Evolutionary conservation across 805 yeast species (phyloP).

Genomic region (Starmerella roubikii): DNA sequence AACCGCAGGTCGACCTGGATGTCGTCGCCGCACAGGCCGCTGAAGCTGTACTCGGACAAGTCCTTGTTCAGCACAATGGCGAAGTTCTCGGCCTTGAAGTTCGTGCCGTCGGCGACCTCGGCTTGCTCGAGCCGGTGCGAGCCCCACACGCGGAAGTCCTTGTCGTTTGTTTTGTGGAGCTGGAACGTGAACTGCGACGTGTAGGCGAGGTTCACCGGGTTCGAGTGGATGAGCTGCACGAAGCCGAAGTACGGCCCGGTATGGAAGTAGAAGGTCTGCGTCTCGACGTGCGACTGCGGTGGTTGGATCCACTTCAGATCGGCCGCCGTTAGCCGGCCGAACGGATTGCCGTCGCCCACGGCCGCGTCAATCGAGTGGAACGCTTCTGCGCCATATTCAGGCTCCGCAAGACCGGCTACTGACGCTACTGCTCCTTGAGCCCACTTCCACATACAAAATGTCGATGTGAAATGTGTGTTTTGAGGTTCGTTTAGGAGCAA

Average conservation of each 20-base stretch:
- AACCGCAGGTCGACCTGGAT: slow-evolving; percentile 58
- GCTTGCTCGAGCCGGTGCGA: slow-evolving; percentile 79
- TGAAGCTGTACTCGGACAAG: slow-evolving; percentile 36
- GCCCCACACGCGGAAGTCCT: slow-evolving; percentile 61
- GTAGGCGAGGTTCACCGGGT: slow-evolving; percentile 65
- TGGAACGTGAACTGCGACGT: slow-evolving; percentile 91
- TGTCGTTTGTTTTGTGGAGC: slow-evolving; percentile 41
- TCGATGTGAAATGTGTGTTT: no score
- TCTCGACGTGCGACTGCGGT: slow-evolving; percentile 78
- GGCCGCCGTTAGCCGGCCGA: slow-evolving; percentile 40
- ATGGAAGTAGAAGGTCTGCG: slow-evolving; percentile 82
- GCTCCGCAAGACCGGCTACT: slow-evolving; percentile 94
- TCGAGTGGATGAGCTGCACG: slow-evolving; percentile 90
- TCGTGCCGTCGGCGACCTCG: slow-evolving; percentile 42
- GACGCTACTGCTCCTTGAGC: slow-evolving; percentile 39
- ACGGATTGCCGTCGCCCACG: slow-evolving; percentile 44
- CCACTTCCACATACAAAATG: slow-evolving; percentile 26
- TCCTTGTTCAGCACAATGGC: slow-evolving; percentile 48
- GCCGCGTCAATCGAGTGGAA: slow-evolving; percentile 68
- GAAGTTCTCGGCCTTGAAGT: slow-evolving; percentile 66
- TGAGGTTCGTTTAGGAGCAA: no score
- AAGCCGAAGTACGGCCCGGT: slow-evolving; percentile 55
- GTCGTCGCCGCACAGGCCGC: slow-evolving; percentile 54
- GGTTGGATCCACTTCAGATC: slow-evolving; percentile 73
- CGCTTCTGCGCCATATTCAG: slow-evolving; percentile 87